Evolutionary conservation across 371 early-diverging fungal genomes (phyloP).

Genomic region (Apophysomyces elegans): DNA sequence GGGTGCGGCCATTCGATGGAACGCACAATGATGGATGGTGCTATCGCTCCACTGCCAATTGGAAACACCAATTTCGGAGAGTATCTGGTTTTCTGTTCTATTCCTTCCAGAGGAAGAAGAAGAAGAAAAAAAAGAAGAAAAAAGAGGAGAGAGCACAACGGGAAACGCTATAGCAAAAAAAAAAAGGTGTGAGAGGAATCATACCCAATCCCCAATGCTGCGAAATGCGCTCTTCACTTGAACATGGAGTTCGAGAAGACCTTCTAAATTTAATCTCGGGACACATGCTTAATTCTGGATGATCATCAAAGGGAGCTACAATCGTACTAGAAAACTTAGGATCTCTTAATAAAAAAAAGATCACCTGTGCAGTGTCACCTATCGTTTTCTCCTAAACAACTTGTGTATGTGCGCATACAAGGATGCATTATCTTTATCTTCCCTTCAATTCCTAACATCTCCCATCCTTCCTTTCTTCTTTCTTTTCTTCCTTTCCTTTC

Average conservation of each 20-base stretch:
- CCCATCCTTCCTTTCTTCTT: constrained; percentile 13
- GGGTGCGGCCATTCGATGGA: neutral
- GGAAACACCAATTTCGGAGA: neutral
- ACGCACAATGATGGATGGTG: neutral
- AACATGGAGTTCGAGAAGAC: constrained; percentile 3
- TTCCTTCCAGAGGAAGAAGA: constrained; percentile 8
- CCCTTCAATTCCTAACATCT: neutral
- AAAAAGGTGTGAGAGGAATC: neutral
- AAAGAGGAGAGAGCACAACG: neutral
- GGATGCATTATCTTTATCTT: constrained; percentile 2
- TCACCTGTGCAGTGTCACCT: constrained; percentile 15
- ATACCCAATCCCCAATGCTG: neutral
- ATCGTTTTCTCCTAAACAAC: constrained; percentile 7
- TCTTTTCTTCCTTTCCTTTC: constrained; percentile 10
- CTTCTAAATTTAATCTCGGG: constrained; percentile 7
- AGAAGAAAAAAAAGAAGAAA: constrained; percentile 13
- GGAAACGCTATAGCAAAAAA: neutral
- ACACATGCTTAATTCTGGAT: constrained; percentile 11
- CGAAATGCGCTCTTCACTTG: neutral
- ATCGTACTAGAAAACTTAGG: constrained; percentile 6
- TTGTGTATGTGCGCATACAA: constrained; percentile 10
- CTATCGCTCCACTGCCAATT: neutral
- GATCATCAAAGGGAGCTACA: constrained; percentile 7
- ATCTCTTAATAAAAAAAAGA: constrained; percentile 6
- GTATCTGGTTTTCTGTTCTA: neutral